Base-by-base conservation (phyloP, 2,329 filamentous ascomycete genomes). In the Colletotrichum falcatum region DNA sequence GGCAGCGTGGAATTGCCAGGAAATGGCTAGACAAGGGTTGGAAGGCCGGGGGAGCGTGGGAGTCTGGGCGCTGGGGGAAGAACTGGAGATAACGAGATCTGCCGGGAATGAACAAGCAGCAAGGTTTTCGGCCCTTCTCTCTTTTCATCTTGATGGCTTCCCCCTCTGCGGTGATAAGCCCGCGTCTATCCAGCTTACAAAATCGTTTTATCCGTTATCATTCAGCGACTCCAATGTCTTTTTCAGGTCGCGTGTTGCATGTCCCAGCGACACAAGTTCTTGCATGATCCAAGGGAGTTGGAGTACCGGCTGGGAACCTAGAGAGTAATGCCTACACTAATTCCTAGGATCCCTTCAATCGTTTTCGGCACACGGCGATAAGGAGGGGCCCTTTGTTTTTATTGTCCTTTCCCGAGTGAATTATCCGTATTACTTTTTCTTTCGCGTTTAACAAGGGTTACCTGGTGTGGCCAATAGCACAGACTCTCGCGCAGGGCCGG, bases 281-380 rank as follows among this genome's bases (percentile, higher is more conserved):
- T 44, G n/a, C n/a, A n/a, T n/a, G n/a, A n/a, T n/a, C 3, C 35
- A 30, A 7, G 26, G 35, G 51, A 33, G n/a, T 54, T 30, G 16
- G 48, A 44, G 55, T 65, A 42, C 20, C 26, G 39, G 46, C n/a
- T 28, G 28, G 28, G 54, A 39, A 35, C 55, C 58, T 49, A 35
- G 9, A 55, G 39, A 1, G 12, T 39, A 39, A 39, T 55, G 37
- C 23, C 33, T 42, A 44, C 6, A 44, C 20, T 44, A 33, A 51
- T 26, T 26, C 16, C 37, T n/a, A 51, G 30, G 44, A 37, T 46
- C 60, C 39, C 18, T 58, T 9, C 44, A 26, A 42, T 53, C 26
- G 48, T 53, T 62, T 26, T 42, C 14, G n/a, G 60, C 44, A 49
- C 26, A 26, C 49, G 35, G 68, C 58, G 68, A 71, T 71, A 71